These are phyloP conservation scores for Clonostachys chloroleuca DNA, from an alignment of 2,329 filamentous ascomycete genomes.

Conservation along the genomic window DNA sequence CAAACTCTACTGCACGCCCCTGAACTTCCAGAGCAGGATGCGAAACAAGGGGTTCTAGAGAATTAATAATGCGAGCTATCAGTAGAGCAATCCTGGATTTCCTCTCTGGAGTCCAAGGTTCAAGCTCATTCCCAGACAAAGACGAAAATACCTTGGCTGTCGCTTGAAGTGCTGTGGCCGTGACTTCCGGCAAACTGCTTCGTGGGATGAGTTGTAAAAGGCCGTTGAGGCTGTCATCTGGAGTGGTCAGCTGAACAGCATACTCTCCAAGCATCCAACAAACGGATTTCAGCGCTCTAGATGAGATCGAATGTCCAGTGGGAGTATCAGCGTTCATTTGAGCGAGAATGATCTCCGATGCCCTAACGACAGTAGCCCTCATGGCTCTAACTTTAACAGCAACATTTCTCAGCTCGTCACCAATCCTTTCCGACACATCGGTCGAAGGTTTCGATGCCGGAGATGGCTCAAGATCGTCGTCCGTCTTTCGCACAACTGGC, in stretches of 20 bases:
- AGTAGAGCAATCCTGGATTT: conserved; percentile 74
- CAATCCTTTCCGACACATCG: conserved; percentile 67
- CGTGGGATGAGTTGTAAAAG: conserved; percentile 64
- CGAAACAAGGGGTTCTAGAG: conserved; percentile 71
- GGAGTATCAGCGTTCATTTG: conserved; percentile 49
- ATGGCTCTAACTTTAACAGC: conserved; percentile 88
- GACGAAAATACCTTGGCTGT: conserved; percentile 79
- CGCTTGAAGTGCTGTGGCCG: conserved; percentile 80
- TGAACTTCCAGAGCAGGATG: conserved; percentile 93
- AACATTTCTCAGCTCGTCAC: conserved; percentile 82
- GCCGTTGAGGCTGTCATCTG: conserved; percentile 68
- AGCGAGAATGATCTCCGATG: conserved; percentile 71
- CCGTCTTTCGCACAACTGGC: conserved; percentile 38
- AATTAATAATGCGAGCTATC: conserved; percentile 76
- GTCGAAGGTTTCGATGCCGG: conserved; percentile 7
- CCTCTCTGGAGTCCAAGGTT: conserved; percentile 67
- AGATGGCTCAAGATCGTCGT: conserved; percentile 25
- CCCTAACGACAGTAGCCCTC: conserved; percentile 72
- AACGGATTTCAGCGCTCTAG: conserved; percentile 67
- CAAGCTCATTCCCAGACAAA: conserved; percentile 60
- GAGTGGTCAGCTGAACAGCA: conserved; percentile 62
- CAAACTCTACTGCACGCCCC: conserved; percentile 87
- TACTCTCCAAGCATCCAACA: conserved; percentile 91
- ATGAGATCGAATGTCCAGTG: conserved; percentile 50
- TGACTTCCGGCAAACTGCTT: conserved; percentile 55